phyloP scores from a whole-genome alignment of 169 alveolate species.

The Plasmodium ovale region DNA sequence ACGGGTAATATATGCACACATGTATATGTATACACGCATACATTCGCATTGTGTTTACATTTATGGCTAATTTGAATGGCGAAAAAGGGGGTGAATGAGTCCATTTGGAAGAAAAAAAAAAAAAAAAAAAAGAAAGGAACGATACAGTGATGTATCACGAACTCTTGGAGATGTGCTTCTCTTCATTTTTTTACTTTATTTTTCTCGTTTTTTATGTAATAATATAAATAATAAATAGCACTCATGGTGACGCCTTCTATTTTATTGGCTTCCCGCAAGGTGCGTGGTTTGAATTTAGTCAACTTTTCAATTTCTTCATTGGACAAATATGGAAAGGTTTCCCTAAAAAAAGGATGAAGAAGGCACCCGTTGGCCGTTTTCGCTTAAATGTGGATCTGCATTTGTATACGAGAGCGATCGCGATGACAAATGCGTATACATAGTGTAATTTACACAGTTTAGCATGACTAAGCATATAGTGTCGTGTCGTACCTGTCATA shows the following conservation, averaged over 20 bases:
- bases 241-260: slow-evolving; percentile 84
- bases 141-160: background rate
- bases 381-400: slow-evolving; percentile 3
- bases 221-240: slow-evolving; percentile 58
- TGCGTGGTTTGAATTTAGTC: slow-evolving; percentile 79
- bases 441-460: no score
- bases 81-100: background rate
- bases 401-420: background rate
- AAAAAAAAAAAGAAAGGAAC: background rate
- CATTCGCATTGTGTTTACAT: background rate
- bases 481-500: slow-evolving; percentile 83
- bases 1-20: background rate
- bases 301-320: slow-evolving; percentile 87
- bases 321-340: slow-evolving; percentile 76
- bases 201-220: slow-evolving; percentile 46
- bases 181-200: slow-evolving; percentile 10
- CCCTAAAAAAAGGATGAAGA: slow-evolving; percentile 6
- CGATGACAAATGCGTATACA: no score
- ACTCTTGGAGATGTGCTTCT: background rate
- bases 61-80: background rate
- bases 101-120: background rate
- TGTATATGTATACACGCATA: background rate
- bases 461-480: no score
- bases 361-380: background rate
- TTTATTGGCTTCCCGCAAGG: slow-evolving; percentile 81